phyloP scores from a whole-genome alignment of 1,284 basidiomycete genomes.

The Puccinia polysora region DNA sequence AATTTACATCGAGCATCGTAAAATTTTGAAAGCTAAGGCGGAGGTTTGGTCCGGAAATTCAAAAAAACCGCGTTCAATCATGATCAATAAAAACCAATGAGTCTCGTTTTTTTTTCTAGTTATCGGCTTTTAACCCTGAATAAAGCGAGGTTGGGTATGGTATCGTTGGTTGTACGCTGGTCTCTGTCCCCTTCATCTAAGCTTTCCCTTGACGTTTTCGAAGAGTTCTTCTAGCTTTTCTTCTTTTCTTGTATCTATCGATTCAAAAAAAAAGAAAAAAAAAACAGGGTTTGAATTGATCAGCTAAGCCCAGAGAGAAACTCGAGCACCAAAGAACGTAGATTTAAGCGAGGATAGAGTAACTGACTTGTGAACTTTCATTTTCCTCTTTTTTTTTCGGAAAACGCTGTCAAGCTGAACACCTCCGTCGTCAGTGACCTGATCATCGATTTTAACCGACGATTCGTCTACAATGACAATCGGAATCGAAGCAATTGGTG shows the following conservation, averaged over 20 bases:
- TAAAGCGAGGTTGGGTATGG: too few relatives aligned
- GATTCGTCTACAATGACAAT: slow-evolving; percentile 16
- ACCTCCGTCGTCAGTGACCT: not conserved
- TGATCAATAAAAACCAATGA: too few relatives aligned
- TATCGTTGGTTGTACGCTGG: too few relatives aligned
- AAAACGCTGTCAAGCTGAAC: slow-evolving; percentile 28
- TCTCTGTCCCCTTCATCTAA: too few relatives aligned
- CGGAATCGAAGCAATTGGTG: not conserved
- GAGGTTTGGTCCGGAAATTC: too few relatives aligned
- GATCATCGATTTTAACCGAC: not conserved
- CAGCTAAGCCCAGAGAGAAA: not conserved
- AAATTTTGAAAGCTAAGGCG: too few relatives aligned
- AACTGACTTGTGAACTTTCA: slow-evolving; percentile 41
- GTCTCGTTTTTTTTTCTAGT: too few relatives aligned
- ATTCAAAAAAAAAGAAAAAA: not conserved
- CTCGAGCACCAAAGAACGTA: not conserved
- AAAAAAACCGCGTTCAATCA: too few relatives aligned
- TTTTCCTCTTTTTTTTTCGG: slow-evolving; percentile 32
- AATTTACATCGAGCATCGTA: too few relatives aligned
- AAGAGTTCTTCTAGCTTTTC: slow-evolving; percentile 34
- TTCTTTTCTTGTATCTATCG: slow-evolving; percentile 41
- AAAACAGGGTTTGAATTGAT: not conserved
- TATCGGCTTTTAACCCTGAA: too few relatives aligned
- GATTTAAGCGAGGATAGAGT: not conserved
- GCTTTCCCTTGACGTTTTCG: slow-evolving; percentile 33